Percentiles rank a stretch among this genome's conserved stretches.
These are phyloP conservation scores for Tylopilus orsonianus DNA, from an alignment of 1,284 basidiomycete species.

Conservation along the genomic window DNA sequence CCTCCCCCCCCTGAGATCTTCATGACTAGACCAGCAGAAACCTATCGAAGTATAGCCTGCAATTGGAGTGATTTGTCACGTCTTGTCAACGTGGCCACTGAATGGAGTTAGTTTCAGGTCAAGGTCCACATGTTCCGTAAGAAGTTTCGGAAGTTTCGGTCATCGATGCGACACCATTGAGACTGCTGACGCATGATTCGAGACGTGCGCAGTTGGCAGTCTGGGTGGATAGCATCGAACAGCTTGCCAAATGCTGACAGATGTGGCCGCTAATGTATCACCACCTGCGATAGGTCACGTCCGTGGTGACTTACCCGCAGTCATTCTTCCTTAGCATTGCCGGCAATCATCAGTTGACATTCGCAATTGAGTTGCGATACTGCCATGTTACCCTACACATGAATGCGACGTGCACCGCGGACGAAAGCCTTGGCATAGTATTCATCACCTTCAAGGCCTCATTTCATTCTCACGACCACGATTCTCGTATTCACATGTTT, in stretches of 20 bases:
- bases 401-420: background rate
- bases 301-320: background rate
- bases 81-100: constrained; percentile 3
- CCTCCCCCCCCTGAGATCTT: constrained; percentile 1
- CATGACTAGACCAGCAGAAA: constrained; percentile 2
- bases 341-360: background rate
- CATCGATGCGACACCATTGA: constrained; percentile 1
- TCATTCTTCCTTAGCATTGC: background rate
- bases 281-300: background rate
- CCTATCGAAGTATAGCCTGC: constrained; percentile 8
- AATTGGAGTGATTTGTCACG: constrained; percentile 1
- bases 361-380: background rate
- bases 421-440: background rate
- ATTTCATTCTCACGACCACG: too few species aligned
- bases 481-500: background rate
- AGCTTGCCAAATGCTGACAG: background rate
- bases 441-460: background rate
- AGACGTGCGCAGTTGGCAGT: background rate
- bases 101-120: constrained; percentile 8
- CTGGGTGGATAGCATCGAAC: background rate
- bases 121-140: background rate
- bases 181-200: background rate
- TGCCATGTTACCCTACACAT: background rate
- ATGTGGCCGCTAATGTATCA: background rate
- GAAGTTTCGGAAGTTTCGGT: background rate